Evolutionary conservation across 2,329 filamentous ascomycete species (phyloP), one percentile per base, ranked within the genome.

Genomic region (Arachnopeziza araneosa): DNA sequence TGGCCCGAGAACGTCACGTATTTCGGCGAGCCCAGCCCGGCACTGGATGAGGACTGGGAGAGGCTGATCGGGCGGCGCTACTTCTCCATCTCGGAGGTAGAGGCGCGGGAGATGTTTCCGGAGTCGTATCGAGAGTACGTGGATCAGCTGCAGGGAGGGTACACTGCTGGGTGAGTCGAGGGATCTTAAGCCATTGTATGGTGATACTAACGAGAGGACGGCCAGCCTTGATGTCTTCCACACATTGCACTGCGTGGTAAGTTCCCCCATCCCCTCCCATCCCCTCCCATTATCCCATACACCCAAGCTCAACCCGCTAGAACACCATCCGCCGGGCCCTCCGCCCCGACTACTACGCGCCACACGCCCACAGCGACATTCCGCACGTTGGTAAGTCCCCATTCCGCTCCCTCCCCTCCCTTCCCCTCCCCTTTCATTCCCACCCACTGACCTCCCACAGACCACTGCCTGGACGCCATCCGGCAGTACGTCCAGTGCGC

Each of bases 381-480:
- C 56, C 56, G 2, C 56, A 58, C n/a, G 21, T 44, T 8, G 56
- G 56, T 58, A 58, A 30, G 36, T 10, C 3, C 23, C 17, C 51
- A 8, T 44, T 44, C 36, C 26, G 4, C 9, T 30, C 26, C 26
- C 26, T 30, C 4, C 36, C 6, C 24, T 44, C 21, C 8, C 19
- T 23, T 30, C 22, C 23, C 1, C 52, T 49, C 36, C 10, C 24
- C 7, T 23, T 9, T 24, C n/a, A 44, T 36, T 32, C 7, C 8
- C 14, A 19, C 14, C 24, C 17, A 44, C 17, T 44, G 9, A 30
- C 26, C 36, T 19, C 6, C 10, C 21, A 19, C 24, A 58, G 56
- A 58, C 22, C 56, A 58, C 56, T 58, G 56, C n/a, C 56, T 58
- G 10, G 56, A 58, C 24, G 56, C 32, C 10, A 58, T 58, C 51